Evolutionary conservation across 2,329 filamentous ascomycete genomes (phyloP).

Genomic region (Claviceps purpurea): DNA sequence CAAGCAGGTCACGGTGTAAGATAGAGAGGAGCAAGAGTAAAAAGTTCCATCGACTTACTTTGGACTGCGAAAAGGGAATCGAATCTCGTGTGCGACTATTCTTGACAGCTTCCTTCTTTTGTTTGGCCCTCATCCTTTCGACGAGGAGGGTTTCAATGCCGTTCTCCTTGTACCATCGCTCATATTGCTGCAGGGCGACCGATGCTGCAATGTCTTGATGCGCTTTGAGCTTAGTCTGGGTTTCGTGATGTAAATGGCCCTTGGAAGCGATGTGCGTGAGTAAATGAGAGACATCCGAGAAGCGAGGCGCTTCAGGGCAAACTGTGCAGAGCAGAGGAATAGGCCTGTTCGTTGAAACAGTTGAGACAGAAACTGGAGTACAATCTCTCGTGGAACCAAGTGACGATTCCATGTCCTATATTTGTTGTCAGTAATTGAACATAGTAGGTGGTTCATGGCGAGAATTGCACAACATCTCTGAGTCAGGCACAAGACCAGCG

Average conservation of each 20-base stretch:
- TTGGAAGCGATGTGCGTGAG: constrained; percentile 89
- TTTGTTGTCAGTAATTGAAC: constrained; percentile 6
- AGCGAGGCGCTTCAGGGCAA: constrained; percentile 65
- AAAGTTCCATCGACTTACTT: constrained; percentile 9
- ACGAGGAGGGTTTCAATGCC: constrained; percentile 61
- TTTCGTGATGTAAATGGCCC: constrained; percentile 74
- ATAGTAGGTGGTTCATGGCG: constrained; percentile 7
- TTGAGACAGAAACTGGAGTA: constrained; percentile 10
- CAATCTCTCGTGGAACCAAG: constrained; percentile 11
- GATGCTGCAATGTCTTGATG: constrained; percentile 54
- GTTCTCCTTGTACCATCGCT: constrained; percentile 64
- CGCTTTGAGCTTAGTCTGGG: constrained; percentile 64
- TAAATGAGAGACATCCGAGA: constrained; percentile 84
- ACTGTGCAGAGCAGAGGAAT: constrained; percentile 70
- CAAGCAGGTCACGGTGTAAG: not conserved
- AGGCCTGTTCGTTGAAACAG: constrained; percentile 14
- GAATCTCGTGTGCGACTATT: constrained; percentile 27
- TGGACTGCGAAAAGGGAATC: constrained; percentile 9
- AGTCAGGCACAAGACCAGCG: constrained; percentile 1
- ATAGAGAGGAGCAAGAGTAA: not conserved
- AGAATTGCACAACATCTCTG: constrained; percentile 5
- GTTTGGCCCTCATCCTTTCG: constrained; percentile 64
- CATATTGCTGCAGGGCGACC: constrained; percentile 51
- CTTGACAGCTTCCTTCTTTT: constrained; percentile 48
- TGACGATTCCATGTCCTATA: constrained; percentile 26